Evolutionary conservation across 306 rosid species (phyloP).

Genomic region (Quercus aquifolioides): DNA sequence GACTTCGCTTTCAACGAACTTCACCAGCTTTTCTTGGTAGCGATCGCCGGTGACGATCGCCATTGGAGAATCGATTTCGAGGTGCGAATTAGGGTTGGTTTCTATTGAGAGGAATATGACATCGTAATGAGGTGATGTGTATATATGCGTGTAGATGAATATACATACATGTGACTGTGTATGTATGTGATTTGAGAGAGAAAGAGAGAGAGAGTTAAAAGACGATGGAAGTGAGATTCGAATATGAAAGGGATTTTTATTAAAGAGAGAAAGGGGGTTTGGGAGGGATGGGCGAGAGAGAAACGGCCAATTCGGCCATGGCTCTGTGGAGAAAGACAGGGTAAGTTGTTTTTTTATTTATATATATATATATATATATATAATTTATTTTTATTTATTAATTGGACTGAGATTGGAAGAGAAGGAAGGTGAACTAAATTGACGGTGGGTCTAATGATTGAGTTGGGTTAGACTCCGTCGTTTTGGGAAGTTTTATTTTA

Average conservation of each 20-base stretch:
- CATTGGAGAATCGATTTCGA: constrained; percentile 31
- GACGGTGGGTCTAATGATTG: constrained; percentile 13
- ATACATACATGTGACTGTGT: too few species aligned
- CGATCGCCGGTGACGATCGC: constrained; percentile 96
- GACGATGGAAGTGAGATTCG: too few species aligned
- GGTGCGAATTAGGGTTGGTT: constrained; percentile 21
- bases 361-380: too few species aligned
- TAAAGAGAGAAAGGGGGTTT: constrained; percentile 27
- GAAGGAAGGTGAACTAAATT: not conserved
- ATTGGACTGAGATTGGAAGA: too few species aligned
- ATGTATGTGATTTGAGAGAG: not conserved
- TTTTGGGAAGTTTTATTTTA: not conserved
- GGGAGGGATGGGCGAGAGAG: constrained; percentile 31
- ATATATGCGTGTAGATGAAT: too few species aligned
- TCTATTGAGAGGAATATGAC: constrained; percentile 5
- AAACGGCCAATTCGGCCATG: constrained; percentile 68
- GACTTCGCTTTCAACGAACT: constrained; percentile 70
- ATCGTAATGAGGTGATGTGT: not conserved
- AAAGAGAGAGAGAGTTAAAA: not conserved
- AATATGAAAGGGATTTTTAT: not conserved
- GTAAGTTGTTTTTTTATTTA: not conserved
- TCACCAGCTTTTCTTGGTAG: constrained; percentile 82
- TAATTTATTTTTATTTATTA: too few species aligned
- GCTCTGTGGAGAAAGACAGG: not conserved
- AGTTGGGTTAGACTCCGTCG: not conserved